phyloP scores from a whole-genome alignment of 2,329 filamentous ascomycete genomes.

The Aureobasidium sp. region DNA sequence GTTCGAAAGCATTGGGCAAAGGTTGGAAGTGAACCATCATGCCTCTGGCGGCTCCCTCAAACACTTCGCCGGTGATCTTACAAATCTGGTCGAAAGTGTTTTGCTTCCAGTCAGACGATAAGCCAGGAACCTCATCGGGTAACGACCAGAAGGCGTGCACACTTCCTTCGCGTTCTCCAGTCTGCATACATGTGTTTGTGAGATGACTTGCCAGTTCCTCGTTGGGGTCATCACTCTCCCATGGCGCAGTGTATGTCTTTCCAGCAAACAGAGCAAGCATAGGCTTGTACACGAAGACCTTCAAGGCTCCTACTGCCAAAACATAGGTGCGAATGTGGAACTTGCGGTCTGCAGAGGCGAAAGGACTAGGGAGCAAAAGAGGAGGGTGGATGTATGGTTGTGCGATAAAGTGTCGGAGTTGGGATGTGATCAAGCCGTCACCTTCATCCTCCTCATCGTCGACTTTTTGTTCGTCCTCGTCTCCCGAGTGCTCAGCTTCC shows the following conservation, averaged over 20 bases:
- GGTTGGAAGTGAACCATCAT: constrained; percentile 92
- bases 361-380: constrained; percentile 51
- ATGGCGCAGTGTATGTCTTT: constrained; percentile 60
- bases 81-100: constrained; percentile 68
- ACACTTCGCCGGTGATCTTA: constrained; percentile 62
- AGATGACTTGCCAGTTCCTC: constrained; percentile 66
- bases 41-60: constrained; percentile 73
- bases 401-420: constrained; percentile 90
- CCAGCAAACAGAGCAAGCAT: constrained; percentile 93
- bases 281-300: constrained; percentile 75
- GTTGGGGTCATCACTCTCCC: constrained; percentile 28
- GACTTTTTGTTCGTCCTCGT: constrained; percentile 19
- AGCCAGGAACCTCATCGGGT: constrained; percentile 26
- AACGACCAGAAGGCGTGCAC: constrained; percentile 72
- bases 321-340: constrained; percentile 95
- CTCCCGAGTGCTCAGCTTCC: constrained; percentile 24
- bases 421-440: constrained; percentile 66
- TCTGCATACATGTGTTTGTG: constrained; percentile 91
- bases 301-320: constrained; percentile 66
- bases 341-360: constrained; percentile 56
- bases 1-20: constrained; percentile 78
- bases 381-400: constrained; percentile 92
- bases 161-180: constrained; percentile 47
- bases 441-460: constrained; percentile 29
- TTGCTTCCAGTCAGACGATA: constrained; percentile 40